phyloP scores from a whole-genome alignment of 495 filamentous ascomycete species.

The Patellaria atrata region DNA sequence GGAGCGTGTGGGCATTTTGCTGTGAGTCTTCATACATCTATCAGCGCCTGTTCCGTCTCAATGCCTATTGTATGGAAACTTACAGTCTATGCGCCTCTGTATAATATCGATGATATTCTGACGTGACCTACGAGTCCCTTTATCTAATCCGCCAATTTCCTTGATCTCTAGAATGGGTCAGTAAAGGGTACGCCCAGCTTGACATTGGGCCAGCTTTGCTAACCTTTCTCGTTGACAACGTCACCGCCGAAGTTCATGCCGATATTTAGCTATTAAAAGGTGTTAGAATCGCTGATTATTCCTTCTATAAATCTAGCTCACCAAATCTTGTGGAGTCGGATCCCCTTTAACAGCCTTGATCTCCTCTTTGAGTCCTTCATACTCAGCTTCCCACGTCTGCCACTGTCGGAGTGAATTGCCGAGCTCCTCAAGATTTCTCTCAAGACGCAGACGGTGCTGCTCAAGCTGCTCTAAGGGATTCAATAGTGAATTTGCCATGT shows the following conservation, averaged over 20 bases:
- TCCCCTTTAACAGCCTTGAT: constrained; percentile 41
- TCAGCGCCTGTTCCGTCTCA: background rate
- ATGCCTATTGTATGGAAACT: background rate
- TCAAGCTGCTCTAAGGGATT: constrained; percentile 38
- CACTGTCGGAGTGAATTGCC: constrained; percentile 67
- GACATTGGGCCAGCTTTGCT: background rate
- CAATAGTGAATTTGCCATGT: constrained; percentile 11
- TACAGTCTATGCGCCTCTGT: constrained; percentile 58
- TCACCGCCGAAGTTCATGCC: constrained; percentile 36
- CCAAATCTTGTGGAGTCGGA: constrained; percentile 31
- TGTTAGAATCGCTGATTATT: no score
- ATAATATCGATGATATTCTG: constrained; percentile 54
- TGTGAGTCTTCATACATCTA: constrained; percentile 61
- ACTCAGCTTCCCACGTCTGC: constrained; percentile 82
- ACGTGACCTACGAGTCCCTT: constrained; percentile 31
- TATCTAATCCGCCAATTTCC: constrained; percentile 45
- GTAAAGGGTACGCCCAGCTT: background rate
- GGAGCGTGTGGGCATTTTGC: constrained; percentile 55
- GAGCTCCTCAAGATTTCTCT: constrained; percentile 60
- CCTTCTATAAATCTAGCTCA: no score
- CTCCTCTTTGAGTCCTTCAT: constrained; percentile 74
- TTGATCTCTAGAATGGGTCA: constrained; percentile 37
- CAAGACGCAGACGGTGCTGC: constrained; percentile 56
- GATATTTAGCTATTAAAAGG: constrained; percentile 23
- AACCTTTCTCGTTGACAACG: constrained; percentile 43